These are phyloP conservation scores for Atkinsonella hypoxylon DNA, from an alignment of 2,329 filamentous ascomycete genomes.

Conservation along the genomic window DNA sequence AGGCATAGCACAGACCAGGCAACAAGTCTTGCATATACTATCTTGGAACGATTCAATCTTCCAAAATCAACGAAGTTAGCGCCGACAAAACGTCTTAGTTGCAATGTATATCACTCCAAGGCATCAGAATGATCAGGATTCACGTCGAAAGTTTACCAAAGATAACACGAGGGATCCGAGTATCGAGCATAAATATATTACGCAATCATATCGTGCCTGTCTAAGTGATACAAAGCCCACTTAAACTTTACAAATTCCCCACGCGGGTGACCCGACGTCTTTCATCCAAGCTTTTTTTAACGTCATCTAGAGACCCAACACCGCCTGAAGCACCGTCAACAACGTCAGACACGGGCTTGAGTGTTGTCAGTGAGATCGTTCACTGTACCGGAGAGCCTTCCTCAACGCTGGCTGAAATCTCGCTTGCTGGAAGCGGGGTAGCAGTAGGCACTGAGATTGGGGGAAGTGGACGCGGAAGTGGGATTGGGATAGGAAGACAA, in stretches of 20 bases:
- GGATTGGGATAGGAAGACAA: not conserved
- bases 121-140: no score
- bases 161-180: not conserved
- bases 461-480: no score
- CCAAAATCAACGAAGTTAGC: no score
- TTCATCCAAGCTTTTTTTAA: not conserved
- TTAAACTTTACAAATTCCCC: not conserved
- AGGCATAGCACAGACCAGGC: no score
- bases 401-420: no score
- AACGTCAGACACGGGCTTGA: not conserved
- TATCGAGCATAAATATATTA: not conserved
- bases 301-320: not conserved
- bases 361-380: not conserved
- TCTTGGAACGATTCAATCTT: no score
- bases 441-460: no score
- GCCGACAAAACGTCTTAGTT: no score
- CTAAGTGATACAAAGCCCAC: not conserved
- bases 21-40: no score
- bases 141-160: no score
- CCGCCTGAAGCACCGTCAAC: not conserved
- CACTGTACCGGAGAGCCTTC: not conserved
- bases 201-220: not conserved
- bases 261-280: not conserved
- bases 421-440: no score
- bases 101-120: no score